Percentiles rank a stretch among this genome's conserved stretches.
phyloP scores from a whole-genome alignment of 345 rosid species.

The Citrus hindsii region DNA sequence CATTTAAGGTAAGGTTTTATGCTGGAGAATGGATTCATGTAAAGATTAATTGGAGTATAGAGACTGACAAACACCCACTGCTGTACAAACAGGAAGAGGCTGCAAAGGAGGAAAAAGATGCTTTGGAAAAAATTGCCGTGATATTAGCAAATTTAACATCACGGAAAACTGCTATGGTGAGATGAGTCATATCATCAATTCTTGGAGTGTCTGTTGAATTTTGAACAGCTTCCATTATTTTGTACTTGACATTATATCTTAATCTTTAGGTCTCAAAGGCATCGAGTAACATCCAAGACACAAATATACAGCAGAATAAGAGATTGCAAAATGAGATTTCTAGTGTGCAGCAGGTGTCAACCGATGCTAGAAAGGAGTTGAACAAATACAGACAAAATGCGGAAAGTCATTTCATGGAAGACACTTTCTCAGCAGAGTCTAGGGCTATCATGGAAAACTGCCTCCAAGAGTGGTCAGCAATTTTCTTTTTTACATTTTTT shows the following conservation, averaged over 20 bases:
- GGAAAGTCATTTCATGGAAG: conserved; percentile 48
- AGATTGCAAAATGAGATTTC: conserved; percentile 53
- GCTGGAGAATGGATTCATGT: neutral
- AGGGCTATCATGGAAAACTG: conserved; percentile 44
- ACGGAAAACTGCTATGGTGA: conserved; percentile 63
- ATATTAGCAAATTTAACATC: conserved; percentile 64
- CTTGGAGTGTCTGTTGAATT: neutral
- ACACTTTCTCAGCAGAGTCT: conserved; percentile 58
- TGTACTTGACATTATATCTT: conserved; percentile 11
- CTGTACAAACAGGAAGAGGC: conserved; percentile 65
- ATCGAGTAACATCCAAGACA: conserved; percentile 44
- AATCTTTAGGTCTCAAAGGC: conserved; percentile 59
- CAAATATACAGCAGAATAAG: conserved; percentile 40
- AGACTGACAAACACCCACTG: conserved; percentile 7
- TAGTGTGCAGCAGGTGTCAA: conserved; percentile 56
- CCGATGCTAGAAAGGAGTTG: conserved; percentile 46
- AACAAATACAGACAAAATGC: conserved; percentile 40
- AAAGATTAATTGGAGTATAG: neutral
- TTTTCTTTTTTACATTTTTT: neutral
- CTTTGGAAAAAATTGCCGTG: conserved; percentile 54
- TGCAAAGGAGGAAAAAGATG: conserved; percentile 68
- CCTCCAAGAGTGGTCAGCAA: conserved; percentile 61
- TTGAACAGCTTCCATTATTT: neutral
- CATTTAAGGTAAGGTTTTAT: conserved; percentile 46
- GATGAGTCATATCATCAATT: neutral